Evolutionary conservation across 257 asterid genomes (phyloP), one percentile per base, ranked within the genome.

Genomic region (Petunia secreta): DNA sequence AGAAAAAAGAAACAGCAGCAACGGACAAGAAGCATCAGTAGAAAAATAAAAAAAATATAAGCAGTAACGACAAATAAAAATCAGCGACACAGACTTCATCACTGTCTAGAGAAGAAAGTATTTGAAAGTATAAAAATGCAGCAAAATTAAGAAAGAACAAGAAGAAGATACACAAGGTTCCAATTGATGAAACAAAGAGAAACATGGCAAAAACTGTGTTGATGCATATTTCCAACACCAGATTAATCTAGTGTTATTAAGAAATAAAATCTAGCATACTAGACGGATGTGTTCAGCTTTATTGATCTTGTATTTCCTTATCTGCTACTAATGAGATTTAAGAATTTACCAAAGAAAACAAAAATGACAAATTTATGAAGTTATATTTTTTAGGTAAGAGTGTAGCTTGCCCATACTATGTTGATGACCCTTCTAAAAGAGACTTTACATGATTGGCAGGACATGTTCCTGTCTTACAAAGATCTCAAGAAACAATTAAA

Each of bases 401-500:
- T 60, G 16, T 60, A 60, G 65, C 14, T 60, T 25, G 65, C 40
- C 37, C 25, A 11, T 66, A 39, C 52, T 64, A 37, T 15, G 50
- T 14, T 8, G 34, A 52, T 66, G 6, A 40, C 52, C 9, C 13
- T 46, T 43, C 48, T 74, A 7, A 44, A 52, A 5, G 60, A 74
- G 63, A 53, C 60, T 4, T 36, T 53, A 1, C 79, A 60, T 8
- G 79, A 74, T 14, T 74, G 79, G 79, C 62, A 39, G 52, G 79
- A 74, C 16, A 74, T 43, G 63, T 74, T 74, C 63, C 52, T 74
- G 79, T 74, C 79, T 16, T 74, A 74, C 46, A 74, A 74, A 16
- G 79, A 74, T 74, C 57, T 74, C 16, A 74, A 74, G 79, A 50
- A 74, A 43, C 63, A 74, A 63, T 36, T 74, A 15, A 74, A 53